Evolutionary conservation across 2,329 filamentous ascomycete species (phyloP).

Genomic region (Fusarium bulbicola): DNA sequence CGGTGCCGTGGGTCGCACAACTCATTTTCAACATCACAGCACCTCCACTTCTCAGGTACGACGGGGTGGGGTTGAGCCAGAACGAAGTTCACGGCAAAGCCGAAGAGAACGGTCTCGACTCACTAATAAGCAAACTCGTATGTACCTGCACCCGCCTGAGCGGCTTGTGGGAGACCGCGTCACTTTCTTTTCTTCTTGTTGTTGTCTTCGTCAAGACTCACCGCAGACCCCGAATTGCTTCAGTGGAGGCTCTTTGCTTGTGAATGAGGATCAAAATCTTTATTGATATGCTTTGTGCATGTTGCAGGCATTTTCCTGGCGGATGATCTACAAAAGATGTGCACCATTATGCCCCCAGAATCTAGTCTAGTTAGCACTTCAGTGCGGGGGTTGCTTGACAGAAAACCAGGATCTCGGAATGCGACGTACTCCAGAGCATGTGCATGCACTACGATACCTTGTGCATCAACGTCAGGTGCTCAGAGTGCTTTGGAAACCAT

Average conservation of each 20-base stretch:
- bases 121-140: slow-evolving; percentile 14
- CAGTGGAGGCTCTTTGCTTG: neutral
- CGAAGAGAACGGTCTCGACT: slow-evolving; percentile 45
- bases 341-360: slow-evolving; percentile 36
- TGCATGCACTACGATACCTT: neutral
- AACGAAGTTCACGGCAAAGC: slow-evolving; percentile 39
- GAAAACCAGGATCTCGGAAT: slow-evolving; percentile 13
- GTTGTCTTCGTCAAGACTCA: neutral
- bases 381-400: slow-evolving; percentile 19
- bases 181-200: neutral
- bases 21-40: slow-evolving; percentile 12
- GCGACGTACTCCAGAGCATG: neutral
- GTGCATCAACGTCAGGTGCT: neutral
- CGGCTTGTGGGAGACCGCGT: slow-evolving; percentile 12
- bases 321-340: slow-evolving; percentile 44
- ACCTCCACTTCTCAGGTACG: slow-evolving; percentile 42
- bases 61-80: slow-evolving; percentile 33
- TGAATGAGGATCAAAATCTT: neutral
- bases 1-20: neutral
- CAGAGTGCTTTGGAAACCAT: neutral
- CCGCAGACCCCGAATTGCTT: slow-evolving; percentile 2
- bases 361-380: slow-evolving; percentile 9
- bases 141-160: slow-evolving; percentile 22
- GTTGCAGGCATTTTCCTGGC: slow-evolving; percentile 12
- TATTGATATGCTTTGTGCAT: slow-evolving; percentile 2